Conservation (phyloP, 2,329 filamentous ascomycete species). For the Colletotrichum eleusines region DNA sequence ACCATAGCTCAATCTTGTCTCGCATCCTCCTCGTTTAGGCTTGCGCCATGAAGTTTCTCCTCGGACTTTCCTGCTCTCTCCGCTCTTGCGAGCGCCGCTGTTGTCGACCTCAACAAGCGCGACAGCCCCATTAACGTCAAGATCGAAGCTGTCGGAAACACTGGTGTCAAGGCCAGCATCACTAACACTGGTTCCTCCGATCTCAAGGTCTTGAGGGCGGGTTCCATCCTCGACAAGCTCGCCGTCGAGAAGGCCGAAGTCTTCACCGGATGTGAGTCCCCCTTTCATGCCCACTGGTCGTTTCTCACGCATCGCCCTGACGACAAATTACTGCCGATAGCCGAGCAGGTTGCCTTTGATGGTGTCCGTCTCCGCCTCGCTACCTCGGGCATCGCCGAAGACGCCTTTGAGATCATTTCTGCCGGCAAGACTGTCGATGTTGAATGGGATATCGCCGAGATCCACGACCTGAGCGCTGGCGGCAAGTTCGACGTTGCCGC, state of each 20-base stretch:
- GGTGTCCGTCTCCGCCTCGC: slow-evolving; percentile 65
- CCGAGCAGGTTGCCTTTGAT: slow-evolving; percentile 60
- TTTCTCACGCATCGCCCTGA: slow-evolving; percentile 18
- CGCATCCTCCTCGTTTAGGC: neutral
- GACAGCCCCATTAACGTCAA: slow-evolving; percentile 58
- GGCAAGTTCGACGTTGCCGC: slow-evolving; percentile 69
- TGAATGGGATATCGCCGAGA: slow-evolving; percentile 66
- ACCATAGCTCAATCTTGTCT: neutral
- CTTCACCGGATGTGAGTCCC: slow-evolving; percentile 59
- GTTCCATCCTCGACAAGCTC: slow-evolving; percentile 65
- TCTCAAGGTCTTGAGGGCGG: slow-evolving; percentile 65
- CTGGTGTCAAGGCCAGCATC: slow-evolving; percentile 64
- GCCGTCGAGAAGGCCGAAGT: slow-evolving; percentile 66
- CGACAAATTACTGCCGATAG: slow-evolving; percentile 48
- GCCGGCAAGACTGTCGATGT: slow-evolving; percentile 64
- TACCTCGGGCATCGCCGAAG: slow-evolving; percentile 57
- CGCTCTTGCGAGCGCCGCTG: slow-evolving; percentile 52
- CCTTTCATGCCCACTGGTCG: neutral
- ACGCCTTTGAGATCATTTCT: slow-evolving; percentile 63
- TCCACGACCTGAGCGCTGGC: slow-evolving; percentile 63
- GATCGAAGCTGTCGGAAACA: slow-evolving; percentile 63
- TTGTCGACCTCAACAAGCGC: slow-evolving; percentile 52
- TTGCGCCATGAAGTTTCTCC: slow-evolving; percentile 55
- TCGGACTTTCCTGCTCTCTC: slow-evolving; percentile 51
- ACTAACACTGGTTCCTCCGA: slow-evolving; percentile 64